These are phyloP conservation scores for Dictyostelium capitatum DNA, from an alignment of 78 protist species.

Conservation along the genomic window DNA sequence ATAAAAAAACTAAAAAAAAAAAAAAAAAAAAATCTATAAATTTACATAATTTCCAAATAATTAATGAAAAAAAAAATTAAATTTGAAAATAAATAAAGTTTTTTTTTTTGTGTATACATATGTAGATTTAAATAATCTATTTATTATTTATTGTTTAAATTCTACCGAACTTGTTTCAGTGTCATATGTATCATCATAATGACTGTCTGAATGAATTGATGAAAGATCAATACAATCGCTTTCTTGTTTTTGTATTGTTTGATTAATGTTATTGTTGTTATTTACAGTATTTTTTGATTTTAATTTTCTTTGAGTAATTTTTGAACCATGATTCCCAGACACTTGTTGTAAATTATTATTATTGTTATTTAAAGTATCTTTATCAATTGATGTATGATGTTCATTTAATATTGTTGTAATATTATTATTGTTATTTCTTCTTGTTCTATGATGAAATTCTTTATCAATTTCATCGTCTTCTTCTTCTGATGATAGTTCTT, in stretches of 20 bases:
- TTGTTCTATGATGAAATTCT: neutral
- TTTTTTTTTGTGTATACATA: no score
- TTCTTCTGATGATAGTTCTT: constrained; percentile 6
- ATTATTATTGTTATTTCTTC: constrained; percentile 1
- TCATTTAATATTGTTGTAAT: constrained; percentile 1
- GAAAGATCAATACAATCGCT: constrained; percentile 7
- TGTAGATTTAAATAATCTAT: neutral
- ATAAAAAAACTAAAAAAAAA: no score
- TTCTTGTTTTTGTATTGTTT: neutral
- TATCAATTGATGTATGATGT: neutral
- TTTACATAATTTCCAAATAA: no score
- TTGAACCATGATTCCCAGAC: neutral
- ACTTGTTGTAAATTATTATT: neutral
- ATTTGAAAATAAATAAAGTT: no score
- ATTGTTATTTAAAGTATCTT: neutral
- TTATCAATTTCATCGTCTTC: constrained; percentile 18
- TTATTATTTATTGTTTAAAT: neutral
- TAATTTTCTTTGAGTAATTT: neutral
- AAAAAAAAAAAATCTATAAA: no score
- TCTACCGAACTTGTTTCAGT: constrained; percentile 51
- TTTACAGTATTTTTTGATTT: neutral
- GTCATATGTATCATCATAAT: constrained; percentile 77
- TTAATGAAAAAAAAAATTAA: no score
- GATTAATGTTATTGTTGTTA: no score
- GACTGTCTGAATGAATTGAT: constrained; percentile 65